Evolutionary conservation across 2,329 filamentous ascomycete genomes (phyloP).

Genomic region (Purpureocillium lavendulum): DNA sequence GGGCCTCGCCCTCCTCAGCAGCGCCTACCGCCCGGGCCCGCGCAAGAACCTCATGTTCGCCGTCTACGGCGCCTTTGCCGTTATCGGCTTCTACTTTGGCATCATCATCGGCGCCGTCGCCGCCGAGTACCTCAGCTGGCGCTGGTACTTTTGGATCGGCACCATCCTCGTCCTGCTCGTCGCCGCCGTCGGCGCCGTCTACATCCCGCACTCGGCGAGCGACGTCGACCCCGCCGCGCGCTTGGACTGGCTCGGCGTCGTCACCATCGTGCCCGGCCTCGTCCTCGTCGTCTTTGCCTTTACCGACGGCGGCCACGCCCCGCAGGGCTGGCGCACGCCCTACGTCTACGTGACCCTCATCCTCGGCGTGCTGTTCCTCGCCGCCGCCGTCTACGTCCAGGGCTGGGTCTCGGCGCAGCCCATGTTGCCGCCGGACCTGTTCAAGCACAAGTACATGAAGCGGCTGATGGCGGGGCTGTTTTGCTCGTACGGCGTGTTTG

Average conservation of each 20-base stretch:
- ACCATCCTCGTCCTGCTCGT: constrained; percentile 32
- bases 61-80: constrained; percentile 50
- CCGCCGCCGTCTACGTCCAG: constrained; percentile 59
- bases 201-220: constrained; percentile 26
- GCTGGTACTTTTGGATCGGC: constrained; percentile 66
- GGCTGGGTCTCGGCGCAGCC: constrained; percentile 61
- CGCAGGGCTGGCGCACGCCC: constrained; percentile 62
- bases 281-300: constrained; percentile 67
- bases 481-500: constrained; percentile 60
- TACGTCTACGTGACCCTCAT: constrained; percentile 61
- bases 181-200: constrained; percentile 32
- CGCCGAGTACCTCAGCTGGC: constrained; percentile 53
- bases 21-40: constrained; percentile 60
- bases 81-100: constrained; percentile 53
- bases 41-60: constrained; percentile 61
- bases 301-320: constrained; percentile 63
- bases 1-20: constrained; percentile 62
- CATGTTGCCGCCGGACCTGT: constrained; percentile 61
- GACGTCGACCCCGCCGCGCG: constrained; percentile 13
- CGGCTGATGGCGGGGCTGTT: constrained; percentile 53
- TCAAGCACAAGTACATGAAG: constrained; percentile 61
- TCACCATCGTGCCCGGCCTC: constrained; percentile 54
- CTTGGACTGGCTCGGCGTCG: constrained; percentile 64
- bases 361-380: constrained; percentile 52
- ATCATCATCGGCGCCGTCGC: constrained; percentile 60